A percentile compares a stretch with the other conserved stretches of the same genome.
Conservation (phyloP, 2,329 filamentous ascomycete species). For the Aspergillus pseudoviridinutans region DNA sequence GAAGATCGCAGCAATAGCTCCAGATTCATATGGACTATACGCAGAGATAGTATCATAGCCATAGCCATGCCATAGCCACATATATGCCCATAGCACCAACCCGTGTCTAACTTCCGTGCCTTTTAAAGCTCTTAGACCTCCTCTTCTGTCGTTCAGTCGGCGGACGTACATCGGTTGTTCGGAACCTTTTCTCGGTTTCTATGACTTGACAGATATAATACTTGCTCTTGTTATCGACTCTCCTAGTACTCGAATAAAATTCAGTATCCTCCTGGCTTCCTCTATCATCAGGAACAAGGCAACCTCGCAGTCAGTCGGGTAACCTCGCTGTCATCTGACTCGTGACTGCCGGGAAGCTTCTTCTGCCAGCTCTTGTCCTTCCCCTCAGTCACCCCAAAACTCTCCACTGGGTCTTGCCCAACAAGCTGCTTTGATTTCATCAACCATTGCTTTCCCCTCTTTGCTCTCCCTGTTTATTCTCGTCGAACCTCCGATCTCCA, state of each 20-base stretch:
- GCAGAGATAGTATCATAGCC: neutral
- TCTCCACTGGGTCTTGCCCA: neutral
- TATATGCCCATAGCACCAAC: neutral
- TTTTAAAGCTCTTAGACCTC: neutral
- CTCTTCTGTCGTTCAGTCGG: too few relatives aligned
- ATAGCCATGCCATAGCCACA: too few relatives aligned
- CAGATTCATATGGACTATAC: neutral
- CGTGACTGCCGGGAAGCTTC: neutral
- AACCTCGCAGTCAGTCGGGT: neutral
- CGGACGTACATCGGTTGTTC: neutral
- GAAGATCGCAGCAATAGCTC: slow-evolving; percentile 5
- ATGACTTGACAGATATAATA: neutral
- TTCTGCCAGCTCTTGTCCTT: neutral
- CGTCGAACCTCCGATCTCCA: slow-evolving; percentile 10
- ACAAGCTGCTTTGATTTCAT: neutral
- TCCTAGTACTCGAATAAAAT: neutral
- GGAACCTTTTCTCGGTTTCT: slow-evolving; percentile 5
- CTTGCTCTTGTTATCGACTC: neutral
- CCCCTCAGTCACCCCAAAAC: neutral
- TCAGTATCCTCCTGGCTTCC: neutral
- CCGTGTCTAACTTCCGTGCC: neutral
- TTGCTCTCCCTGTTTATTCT: slow-evolving; percentile 4
- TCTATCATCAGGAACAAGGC: too few relatives aligned
- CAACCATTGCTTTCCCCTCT: neutral
- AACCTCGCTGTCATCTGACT: neutral